These are phyloP conservation scores for Saccharum officinarum DNA, from an alignment of 176 grass and related monocot genomes.

Conservation along the genomic window DNA sequence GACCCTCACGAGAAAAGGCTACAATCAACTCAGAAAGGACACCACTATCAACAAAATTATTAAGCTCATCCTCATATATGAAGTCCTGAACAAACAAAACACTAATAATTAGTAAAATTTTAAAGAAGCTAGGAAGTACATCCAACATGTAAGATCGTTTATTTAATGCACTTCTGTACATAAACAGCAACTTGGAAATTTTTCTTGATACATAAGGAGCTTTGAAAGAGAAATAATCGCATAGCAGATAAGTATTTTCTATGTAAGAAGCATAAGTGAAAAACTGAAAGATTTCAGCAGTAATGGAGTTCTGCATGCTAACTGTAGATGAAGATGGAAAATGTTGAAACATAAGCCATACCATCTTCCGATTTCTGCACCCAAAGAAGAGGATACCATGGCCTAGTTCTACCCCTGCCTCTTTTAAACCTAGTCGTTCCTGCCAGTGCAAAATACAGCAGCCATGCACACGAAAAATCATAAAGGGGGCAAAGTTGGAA, in stretches of 20 bases:
- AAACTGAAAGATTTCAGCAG: neutral
- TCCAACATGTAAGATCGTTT: neutral
- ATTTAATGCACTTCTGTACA: neutral
- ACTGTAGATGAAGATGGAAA: conserved; percentile 5
- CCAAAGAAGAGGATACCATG: conserved; percentile 85
- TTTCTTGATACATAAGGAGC: neutral
- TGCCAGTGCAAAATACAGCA: conserved; percentile 42
- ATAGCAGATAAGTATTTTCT: neutral
- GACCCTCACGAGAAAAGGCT: conserved; percentile 91
- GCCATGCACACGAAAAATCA: neutral
- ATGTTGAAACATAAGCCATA: conserved; percentile 38
- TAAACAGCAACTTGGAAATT: conserved; percentile 8
- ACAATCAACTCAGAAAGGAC: conserved; percentile 73
- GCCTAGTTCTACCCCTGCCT: conserved; percentile 61
- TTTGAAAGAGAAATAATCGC: neutral
- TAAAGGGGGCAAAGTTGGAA: conserved; percentile 4
- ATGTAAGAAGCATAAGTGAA: neutral
- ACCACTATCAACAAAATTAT: conserved; percentile 65
- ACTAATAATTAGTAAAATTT: neutral
- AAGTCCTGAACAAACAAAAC: conserved; percentile 67
- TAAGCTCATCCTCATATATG: conserved; percentile 85
- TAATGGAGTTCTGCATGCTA: neutral
- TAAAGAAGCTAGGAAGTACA: neutral
- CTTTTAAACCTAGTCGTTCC: conserved; percentile 81
- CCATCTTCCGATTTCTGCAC: conserved; percentile 93